Percentiles rank a stretch among this genome's conserved stretches.
Conservation (phyloP, 2,329 filamentous ascomycete species). For the Cytospora chrysosperma region DNA sequence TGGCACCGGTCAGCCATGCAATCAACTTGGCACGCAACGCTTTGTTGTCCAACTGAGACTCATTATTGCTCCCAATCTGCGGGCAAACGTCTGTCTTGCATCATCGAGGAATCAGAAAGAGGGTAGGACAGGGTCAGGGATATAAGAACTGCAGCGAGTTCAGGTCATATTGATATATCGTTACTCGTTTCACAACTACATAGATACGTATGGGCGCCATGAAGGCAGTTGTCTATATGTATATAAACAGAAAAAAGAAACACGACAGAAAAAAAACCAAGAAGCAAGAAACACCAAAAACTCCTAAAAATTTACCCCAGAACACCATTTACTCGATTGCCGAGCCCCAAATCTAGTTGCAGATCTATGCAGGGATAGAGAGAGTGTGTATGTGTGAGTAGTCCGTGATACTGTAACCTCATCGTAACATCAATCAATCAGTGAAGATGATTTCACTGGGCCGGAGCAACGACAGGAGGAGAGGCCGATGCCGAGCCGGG, state of each 20-base stretch:
- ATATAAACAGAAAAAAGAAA: background rate
- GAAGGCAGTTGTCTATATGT: constrained; percentile 23
- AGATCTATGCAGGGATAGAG: constrained; percentile 13
- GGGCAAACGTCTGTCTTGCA: background rate
- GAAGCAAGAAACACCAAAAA: background rate
- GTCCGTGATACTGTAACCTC: background rate
- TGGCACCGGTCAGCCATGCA: background rate
- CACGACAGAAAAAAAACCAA: background rate
- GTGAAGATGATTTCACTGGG: constrained; percentile 16
- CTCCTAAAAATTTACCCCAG: constrained; percentile 3
- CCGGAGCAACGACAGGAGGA: constrained; percentile 20
- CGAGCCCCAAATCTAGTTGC: constrained; percentile 20
- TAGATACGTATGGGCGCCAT: constrained; percentile 18
- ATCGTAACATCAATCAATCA: background rate
- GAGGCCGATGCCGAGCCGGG: constrained; percentile 27
- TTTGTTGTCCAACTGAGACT: background rate
- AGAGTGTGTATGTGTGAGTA: background rate
- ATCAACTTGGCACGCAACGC: background rate
- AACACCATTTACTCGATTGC: constrained; percentile 17
- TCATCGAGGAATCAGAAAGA: background rate
- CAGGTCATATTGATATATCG: constrained; percentile 12
- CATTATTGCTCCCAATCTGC: too few relatives aligned
- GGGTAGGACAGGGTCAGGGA: background rate
- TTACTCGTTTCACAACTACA: constrained; percentile 21
- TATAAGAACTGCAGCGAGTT: constrained; percentile 3